These are phyloP conservation scores for Houttuynia cordata DNA, from an alignment of 164 flowering plant species.

Conservation along the genomic window DNA sequence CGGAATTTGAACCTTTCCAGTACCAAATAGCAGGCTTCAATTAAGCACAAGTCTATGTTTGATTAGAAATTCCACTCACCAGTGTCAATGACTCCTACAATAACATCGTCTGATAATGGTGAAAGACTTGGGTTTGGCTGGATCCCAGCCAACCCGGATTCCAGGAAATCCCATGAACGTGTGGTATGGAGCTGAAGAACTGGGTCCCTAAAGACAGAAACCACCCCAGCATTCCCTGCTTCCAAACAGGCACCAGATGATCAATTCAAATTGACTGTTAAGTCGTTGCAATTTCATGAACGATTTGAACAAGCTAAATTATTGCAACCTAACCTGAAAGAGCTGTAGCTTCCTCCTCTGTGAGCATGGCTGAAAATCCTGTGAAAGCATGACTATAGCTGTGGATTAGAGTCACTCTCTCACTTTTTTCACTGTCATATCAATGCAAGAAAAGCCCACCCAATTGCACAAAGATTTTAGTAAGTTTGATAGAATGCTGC, in stretches of 20 bases:
- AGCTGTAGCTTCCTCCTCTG: conserved; percentile 53
- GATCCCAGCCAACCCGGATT: conserved; percentile 3
- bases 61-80: conserved; percentile 6
- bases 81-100: conserved; percentile 23
- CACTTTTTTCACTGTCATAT: conserved; percentile 39
- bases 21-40: background rate
- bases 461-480: background rate
- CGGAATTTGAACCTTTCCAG: too few species aligned
- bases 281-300: too few species aligned
- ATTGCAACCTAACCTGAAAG: conserved; percentile 35
- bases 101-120: conserved; percentile 9
- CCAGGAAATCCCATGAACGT: conserved; percentile 26
- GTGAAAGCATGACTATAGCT: conserved; percentile 56
- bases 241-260: background rate
- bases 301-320: too few species aligned
- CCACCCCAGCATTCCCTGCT: conserved; percentile 31
- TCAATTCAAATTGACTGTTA: background rate
- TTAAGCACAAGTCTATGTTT: background rate
- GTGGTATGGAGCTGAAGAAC: conserved; percentile 22
- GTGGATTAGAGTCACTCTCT: conserved; percentile 36
- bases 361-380: conserved; percentile 85
- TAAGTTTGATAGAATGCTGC: background rate
- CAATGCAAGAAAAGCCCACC: background rate
- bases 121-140: background rate
- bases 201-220: conserved; percentile 23